Conservation (phyloP, 768 basidiomycete species). For the Pleurotus ostreatus region DNA sequence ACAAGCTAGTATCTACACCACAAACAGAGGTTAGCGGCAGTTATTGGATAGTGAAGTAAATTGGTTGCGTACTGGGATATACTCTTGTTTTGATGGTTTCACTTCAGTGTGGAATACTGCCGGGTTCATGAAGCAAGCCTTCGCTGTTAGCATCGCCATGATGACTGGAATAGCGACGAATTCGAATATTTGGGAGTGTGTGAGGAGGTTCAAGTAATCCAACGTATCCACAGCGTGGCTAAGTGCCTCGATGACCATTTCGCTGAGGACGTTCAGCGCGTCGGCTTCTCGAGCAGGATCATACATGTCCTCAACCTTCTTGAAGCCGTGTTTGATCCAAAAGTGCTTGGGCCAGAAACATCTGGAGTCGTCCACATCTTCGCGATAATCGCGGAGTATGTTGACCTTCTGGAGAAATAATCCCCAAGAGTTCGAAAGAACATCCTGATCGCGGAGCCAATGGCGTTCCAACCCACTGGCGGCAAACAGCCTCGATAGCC, state of each 20-base stretch:
- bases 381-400: neutral
- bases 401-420: slow-evolving; percentile 4
- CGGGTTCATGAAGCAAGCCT: slow-evolving; percentile 3
- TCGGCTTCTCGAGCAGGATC: neutral
- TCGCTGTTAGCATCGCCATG: neutral
- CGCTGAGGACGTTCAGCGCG: slow-evolving; percentile 1
- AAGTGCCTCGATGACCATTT: slow-evolving; percentile 2
- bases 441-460: slow-evolving; percentile 3
- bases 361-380: slow-evolving; percentile 1
- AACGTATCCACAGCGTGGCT: slow-evolving; percentile 1
- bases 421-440: neutral
- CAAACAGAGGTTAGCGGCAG: neutral
- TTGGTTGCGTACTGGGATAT: neutral
- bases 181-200: neutral
- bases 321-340: slow-evolving; percentile 3
- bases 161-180: slow-evolving; percentile 1
- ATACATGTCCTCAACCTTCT: neutral
- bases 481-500: neutral
- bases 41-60: neutral
- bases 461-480: neutral
- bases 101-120: slow-evolving; percentile 1
- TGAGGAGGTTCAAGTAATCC: neutral
- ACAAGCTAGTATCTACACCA: neutral
- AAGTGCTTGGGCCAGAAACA: slow-evolving; percentile 1
- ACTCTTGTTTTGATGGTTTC: slow-evolving; percentile 2